These are phyloP conservation scores for Garcia nutans DNA, from an alignment of 345 rosid species.

Conservation along the genomic window DNA sequence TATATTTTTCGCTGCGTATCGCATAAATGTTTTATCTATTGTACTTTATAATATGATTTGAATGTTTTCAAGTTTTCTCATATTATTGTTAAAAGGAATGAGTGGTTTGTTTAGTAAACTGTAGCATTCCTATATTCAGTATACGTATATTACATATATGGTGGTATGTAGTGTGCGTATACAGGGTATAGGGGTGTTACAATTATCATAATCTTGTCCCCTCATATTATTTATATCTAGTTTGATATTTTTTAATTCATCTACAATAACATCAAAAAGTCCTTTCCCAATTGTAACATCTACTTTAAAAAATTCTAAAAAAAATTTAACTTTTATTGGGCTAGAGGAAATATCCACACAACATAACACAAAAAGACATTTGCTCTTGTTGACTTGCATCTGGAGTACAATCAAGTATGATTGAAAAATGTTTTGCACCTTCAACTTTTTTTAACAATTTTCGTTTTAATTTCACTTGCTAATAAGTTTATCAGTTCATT, in stretches of 20 bases:
- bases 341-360: background rate
- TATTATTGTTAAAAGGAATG: no score
- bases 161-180: no score
- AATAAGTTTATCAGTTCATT: background rate
- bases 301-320: background rate
- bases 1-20: no score
- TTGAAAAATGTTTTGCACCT: background rate
- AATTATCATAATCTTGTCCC: constrained; percentile 3
- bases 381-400: background rate
- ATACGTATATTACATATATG: no score
- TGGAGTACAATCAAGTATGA: background rate
- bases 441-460: background rate
- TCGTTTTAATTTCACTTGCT: no score
- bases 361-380: background rate
- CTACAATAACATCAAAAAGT: background rate
- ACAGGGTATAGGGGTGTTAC: no score
- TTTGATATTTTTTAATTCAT: background rate
- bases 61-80: no score
- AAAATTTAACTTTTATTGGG: background rate
- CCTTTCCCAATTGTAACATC: background rate
- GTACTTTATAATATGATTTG: no score
- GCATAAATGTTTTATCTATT: no score
- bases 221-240: background rate
- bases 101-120: no score
- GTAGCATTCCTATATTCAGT: no score